A percentile compares a stretch with the other conserved stretches of the same genome.
Conservation (phyloP, 345 rosid genomes). For the Heritiera littoralis region DNA sequence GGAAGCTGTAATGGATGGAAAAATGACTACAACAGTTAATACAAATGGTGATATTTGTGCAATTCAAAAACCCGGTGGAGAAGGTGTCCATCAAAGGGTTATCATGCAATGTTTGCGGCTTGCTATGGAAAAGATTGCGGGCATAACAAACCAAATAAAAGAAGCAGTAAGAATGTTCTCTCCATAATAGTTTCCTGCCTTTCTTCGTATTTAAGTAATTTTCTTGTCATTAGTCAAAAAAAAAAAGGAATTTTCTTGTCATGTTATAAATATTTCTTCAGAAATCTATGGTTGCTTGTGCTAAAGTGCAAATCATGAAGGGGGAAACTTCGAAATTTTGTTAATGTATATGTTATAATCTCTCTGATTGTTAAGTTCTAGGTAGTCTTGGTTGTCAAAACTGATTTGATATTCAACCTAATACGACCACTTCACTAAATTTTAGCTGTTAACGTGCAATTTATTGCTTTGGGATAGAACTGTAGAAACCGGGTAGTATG, state of each 20-base stretch:
- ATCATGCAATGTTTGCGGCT: constrained; percentile 68
- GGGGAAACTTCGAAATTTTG: no score
- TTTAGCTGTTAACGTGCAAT: neutral
- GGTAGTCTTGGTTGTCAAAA: no score
- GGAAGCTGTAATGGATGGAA: constrained; percentile 68
- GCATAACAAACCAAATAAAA: constrained; percentile 64
- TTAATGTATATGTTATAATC: neutral
- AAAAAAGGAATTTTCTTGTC: no score
- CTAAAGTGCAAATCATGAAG: neutral
- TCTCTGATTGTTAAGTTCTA: no score
- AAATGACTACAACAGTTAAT: constrained; percentile 89
- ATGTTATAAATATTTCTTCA: neutral
- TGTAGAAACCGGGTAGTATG: neutral
- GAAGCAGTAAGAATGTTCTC: constrained; percentile 55
- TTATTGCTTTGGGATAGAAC: neutral
- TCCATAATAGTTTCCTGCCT: constrained; percentile 5
- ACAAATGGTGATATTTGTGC: constrained; percentile 93
- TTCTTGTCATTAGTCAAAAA: no score
- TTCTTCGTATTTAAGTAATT: neutral
- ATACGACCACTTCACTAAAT: neutral
- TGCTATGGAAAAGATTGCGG: constrained; percentile 55
- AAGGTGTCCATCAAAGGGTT: constrained; percentile 55
- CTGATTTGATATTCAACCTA: neutral
- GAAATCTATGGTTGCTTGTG: neutral
- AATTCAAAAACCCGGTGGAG: constrained; percentile 73